A percentile compares a stretch with the other conserved stretches of the same genome.
Evolutionary conservation across 1,284 basidiomycete genomes (phyloP).

Genomic region (Vanrija sp.): DNA sequence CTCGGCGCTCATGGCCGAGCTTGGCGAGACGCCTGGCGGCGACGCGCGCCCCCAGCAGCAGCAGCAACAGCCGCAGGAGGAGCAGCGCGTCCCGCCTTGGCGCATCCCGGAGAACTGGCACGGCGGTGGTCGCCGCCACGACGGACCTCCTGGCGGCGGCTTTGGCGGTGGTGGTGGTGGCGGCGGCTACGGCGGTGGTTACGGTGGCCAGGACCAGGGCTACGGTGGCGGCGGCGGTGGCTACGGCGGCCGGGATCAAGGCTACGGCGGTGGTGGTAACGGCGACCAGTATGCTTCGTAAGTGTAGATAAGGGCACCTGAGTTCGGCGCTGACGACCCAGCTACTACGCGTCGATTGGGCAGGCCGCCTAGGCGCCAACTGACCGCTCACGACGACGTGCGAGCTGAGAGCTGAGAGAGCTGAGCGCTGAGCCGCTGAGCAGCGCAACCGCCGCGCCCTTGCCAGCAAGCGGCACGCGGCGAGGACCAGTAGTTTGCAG

Average conservation of each 20-base stretch:
- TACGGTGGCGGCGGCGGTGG: conserved; percentile 8
- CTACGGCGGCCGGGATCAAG: conserved; percentile 7
- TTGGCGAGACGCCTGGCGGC: conserved; percentile 69
- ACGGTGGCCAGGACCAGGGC: conserved; percentile 11
- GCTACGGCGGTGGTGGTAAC: conserved; percentile 7
- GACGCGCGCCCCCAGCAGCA: conserved; percentile 17
- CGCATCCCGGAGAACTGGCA: conserved; percentile 52
- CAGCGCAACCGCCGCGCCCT: too few species aligned
- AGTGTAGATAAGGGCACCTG: conserved; percentile 13
- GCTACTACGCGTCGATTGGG: conserved; percentile 36
- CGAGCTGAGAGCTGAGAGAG: too few species aligned
- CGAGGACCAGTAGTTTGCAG: too few species aligned
- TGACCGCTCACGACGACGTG: too few species aligned
- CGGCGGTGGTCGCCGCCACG: conserved; percentile 24
- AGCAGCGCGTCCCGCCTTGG: conserved; percentile 51
- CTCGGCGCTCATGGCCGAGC: conserved; percentile 93
- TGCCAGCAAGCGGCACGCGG: too few species aligned
- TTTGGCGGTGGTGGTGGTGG: conserved; percentile 18
- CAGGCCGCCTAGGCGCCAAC: conserved; percentile 7
- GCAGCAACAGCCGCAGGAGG: conserved; percentile 16
- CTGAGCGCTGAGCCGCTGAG: too few species aligned
- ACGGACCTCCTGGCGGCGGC: conserved; percentile 31
- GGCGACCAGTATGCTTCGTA: conserved; percentile 40
- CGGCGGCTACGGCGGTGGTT: conserved; percentile 9
- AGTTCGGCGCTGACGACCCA: conserved; percentile 5